Evolutionary conservation across 2,329 filamentous ascomycete species (phyloP).

Genomic region (Fusarium siculi): DNA sequence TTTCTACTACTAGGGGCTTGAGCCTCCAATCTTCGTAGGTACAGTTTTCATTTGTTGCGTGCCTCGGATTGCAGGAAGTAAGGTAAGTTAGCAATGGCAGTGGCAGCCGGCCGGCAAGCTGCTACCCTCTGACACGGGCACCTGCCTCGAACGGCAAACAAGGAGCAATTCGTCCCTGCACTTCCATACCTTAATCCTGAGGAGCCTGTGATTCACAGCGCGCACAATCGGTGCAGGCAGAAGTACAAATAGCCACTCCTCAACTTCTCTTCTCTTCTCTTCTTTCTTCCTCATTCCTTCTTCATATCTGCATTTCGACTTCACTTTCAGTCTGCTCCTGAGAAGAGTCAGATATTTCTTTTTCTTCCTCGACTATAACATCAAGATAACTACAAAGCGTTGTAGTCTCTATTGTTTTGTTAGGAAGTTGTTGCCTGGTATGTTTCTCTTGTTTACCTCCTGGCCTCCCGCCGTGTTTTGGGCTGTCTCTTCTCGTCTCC

Average conservation of each 20-base stretch:
- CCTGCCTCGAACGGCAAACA: constrained; percentile 12
- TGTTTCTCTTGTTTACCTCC: background rate
- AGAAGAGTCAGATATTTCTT: background rate
- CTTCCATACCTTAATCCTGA: background rate
- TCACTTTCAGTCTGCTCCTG: background rate
- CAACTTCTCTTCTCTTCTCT: background rate
- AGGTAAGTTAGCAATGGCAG: background rate
- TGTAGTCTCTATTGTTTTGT: constrained; percentile 13
- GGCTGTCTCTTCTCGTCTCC: background rate
- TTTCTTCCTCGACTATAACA: background rate
- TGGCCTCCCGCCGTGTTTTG: background rate
- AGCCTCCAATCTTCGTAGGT: background rate
- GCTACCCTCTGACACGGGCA: constrained; percentile 8
- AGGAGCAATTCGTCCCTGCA: background rate
- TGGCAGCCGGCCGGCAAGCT: constrained; percentile 5
- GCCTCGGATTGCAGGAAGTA: background rate
- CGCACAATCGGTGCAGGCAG: background rate
- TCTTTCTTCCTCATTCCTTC: constrained; percentile 1
- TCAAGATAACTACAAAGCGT: constrained; percentile 28
- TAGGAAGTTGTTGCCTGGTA: constrained; percentile 11
- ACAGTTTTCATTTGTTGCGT: background rate
- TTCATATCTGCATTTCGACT: background rate
- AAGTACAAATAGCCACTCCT: constrained; percentile 7
- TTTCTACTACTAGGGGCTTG: too few species aligned
- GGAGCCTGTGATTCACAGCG: constrained; percentile 10